phyloP scores from a whole-genome alignment of 495 filamentous ascomycete species.

The Penicillium coprophilum region DNA sequence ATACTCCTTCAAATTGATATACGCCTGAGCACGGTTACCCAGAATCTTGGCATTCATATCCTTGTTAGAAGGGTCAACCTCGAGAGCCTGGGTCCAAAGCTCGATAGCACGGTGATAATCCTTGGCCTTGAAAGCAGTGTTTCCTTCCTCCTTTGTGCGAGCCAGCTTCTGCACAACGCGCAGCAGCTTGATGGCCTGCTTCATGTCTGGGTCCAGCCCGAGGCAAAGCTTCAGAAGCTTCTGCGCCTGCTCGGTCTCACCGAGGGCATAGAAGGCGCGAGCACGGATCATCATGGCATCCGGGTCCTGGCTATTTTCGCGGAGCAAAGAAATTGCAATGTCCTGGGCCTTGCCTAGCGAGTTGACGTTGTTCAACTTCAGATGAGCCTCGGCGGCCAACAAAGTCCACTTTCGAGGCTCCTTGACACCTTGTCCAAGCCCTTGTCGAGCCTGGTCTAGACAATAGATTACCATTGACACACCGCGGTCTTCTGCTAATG shows the following conservation, averaged over 20 bases:
- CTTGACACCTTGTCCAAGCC: slow-evolving; percentile 68
- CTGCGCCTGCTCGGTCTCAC: slow-evolving; percentile 93
- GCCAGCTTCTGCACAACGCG: slow-evolving; percentile 87
- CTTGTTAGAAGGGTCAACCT: slow-evolving; percentile 87
- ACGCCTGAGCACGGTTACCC: slow-evolving; percentile 84
- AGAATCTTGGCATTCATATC: slow-evolving; percentile 91
- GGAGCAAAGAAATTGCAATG: slow-evolving; percentile 80
- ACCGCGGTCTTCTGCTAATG: slow-evolving; percentile 63
- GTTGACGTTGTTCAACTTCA: slow-evolving; percentile 90
- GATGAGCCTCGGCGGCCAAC: slow-evolving; percentile 88
- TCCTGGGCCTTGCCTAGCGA: slow-evolving; percentile 88
- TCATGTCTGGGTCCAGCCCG: slow-evolving; percentile 88
- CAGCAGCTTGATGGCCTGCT: slow-evolving; percentile 77
- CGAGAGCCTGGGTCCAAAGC: slow-evolving; percentile 78
- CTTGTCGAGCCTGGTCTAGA: slow-evolving; percentile 80
- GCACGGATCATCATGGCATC: slow-evolving; percentile 91
- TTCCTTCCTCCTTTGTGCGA: slow-evolving; percentile 91
- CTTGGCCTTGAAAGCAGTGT: slow-evolving; percentile 81
- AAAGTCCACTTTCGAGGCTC: slow-evolving; percentile 90
- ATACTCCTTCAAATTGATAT: slow-evolving; percentile 74
- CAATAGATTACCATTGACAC: slow-evolving; percentile 92
- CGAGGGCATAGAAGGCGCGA: slow-evolving; percentile 81
- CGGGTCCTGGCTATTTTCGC: slow-evolving; percentile 84
- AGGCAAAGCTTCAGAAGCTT: slow-evolving; percentile 88
- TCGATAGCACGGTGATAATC: slow-evolving; percentile 77